Percentiles rank a stretch among this genome's conserved stretches.
These are phyloP conservation scores for Piper betle DNA, from an alignment of 164 flowering plant genomes.

Conservation along the genomic window DNA sequence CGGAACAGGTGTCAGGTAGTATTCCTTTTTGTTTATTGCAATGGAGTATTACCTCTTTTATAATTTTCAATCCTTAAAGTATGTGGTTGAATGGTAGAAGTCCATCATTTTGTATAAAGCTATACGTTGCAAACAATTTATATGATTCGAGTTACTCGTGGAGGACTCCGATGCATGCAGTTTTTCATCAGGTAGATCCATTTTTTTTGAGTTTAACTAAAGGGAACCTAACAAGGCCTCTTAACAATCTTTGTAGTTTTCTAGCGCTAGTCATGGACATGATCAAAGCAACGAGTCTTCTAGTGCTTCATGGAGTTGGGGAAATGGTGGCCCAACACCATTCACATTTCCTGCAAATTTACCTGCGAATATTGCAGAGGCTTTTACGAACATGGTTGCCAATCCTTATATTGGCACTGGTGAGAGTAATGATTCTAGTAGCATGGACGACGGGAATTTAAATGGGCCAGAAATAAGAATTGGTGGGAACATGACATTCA, in stretches of 20 bases:
- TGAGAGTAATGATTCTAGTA: background rate
- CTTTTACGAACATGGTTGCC: slow-evolving; percentile 37
- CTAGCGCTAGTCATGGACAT: slow-evolving; percentile 17
- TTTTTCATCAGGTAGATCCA: no score
- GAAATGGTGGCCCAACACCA: slow-evolving; percentile 19
- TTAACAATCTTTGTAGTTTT: slow-evolving; percentile 16
- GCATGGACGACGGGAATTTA: slow-evolving; percentile 1
- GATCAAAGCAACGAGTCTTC: slow-evolving; percentile 22
- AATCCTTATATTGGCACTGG: slow-evolving; percentile 20
- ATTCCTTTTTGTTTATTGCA: background rate
- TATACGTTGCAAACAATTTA: no score
- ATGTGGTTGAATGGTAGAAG: background rate
- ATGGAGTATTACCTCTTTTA: background rate
- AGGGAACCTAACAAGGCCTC: no score
- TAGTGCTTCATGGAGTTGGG: slow-evolving; percentile 25
- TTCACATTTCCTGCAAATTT: slow-evolving; percentile 30
- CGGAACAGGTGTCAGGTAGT: slow-evolving; percentile 58
- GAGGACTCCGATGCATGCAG: no score
- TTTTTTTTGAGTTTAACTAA: no score
- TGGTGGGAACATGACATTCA: slow-evolving; percentile 40
- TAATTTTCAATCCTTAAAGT: background rate
- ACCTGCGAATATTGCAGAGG: slow-evolving; percentile 42
- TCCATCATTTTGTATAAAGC: no score
- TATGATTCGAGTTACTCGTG: no score
- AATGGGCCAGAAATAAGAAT: slow-evolving; percentile 39